phyloP scores from a whole-genome alignment of 1,284 basidiomycete genomes.

The Fomitopsis schrenkii region DNA sequence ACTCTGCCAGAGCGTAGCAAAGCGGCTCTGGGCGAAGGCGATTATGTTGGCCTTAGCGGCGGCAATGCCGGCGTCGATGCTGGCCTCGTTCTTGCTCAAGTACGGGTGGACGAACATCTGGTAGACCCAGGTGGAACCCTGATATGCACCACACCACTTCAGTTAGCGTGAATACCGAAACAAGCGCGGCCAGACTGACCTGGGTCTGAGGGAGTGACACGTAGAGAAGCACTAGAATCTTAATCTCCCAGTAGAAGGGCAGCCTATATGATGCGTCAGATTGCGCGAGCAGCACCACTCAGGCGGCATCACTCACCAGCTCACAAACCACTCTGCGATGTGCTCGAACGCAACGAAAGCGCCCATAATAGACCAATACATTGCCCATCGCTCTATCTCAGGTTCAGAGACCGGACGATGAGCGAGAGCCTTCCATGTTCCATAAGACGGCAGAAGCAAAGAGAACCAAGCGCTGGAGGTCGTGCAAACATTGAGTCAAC shows the following conservation, averaged over 20 bases:
- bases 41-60: conserved; percentile 49
- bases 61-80: conserved; percentile 62
- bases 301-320: conserved; percentile 48
- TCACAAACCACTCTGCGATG: conserved; percentile 61
- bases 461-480: conserved; percentile 63
- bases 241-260: conserved; percentile 77
- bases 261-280: conserved; percentile 44
- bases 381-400: conserved; percentile 53
- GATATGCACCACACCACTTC: not conserved
- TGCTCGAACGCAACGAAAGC: conserved; percentile 67
- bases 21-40: conserved; percentile 45
- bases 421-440: conserved; percentile 64
- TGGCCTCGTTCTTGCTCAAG: conserved; percentile 58
- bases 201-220: conserved; percentile 71
- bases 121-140: conserved; percentile 78
- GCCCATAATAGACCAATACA: conserved; percentile 64
- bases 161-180: not conserved
- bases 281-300: not conserved
- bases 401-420: conserved; percentile 53
- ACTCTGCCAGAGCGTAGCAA: conserved; percentile 43
- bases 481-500: not conserved
- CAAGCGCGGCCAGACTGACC: conserved; percentile 34
- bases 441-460: conserved; percentile 57
- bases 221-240: conserved; percentile 70
- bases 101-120: conserved; percentile 62